These are phyloP conservation scores for Phaeotremella skinneri DNA, from an alignment of 768 basidiomycete genomes.

Conservation along the genomic window DNA sequence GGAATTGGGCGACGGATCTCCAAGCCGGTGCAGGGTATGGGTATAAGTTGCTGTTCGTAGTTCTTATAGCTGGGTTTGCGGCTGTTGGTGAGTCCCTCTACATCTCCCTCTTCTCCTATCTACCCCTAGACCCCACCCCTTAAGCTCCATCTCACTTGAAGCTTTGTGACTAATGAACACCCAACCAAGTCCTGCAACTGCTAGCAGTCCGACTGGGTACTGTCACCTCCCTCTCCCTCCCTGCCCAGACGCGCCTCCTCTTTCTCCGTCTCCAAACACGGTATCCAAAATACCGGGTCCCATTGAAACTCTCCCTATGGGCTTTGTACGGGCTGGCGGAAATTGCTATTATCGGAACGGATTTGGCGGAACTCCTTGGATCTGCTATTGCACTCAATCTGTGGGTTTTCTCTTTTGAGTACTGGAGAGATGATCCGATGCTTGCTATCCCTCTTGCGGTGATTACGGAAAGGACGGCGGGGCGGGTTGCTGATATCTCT, in stretches of 20 bases:
- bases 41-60: slow-evolving; percentile 79
- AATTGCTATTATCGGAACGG: slow-evolving; percentile 71
- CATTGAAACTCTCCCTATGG: slow-evolving; percentile 27
- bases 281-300: slow-evolving; percentile 40
- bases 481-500: background rate
- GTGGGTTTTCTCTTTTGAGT: slow-evolving; percentile 34
- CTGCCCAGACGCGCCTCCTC: slow-evolving; percentile 39
- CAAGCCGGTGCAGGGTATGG: slow-evolving; percentile 82
- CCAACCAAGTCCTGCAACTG: slow-evolving; percentile 64
- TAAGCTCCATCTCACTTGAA: background rate
- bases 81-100: slow-evolving; percentile 57
- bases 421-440: background rate
- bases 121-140: background rate
- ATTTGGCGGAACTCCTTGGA: slow-evolving; percentile 76
- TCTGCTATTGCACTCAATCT: slow-evolving; percentile 77
- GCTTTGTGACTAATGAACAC: slow-evolving; percentile 1
- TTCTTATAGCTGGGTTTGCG: slow-evolving; percentile 76
- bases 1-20: slow-evolving; percentile 88
- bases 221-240: slow-evolving; percentile 43
- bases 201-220: slow-evolving; percentile 74
- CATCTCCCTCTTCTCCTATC: background rate
- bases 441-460: background rate
- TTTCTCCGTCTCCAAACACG: slow-evolving; percentile 46
- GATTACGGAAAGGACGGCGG: background rate
- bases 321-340: slow-evolving; percentile 55